Percentiles rank a stretch among this genome's conserved stretches.
These are phyloP conservation scores for Ilex asprella DNA, from an alignment of 257 asterid species.

Conservation along the genomic window DNA sequence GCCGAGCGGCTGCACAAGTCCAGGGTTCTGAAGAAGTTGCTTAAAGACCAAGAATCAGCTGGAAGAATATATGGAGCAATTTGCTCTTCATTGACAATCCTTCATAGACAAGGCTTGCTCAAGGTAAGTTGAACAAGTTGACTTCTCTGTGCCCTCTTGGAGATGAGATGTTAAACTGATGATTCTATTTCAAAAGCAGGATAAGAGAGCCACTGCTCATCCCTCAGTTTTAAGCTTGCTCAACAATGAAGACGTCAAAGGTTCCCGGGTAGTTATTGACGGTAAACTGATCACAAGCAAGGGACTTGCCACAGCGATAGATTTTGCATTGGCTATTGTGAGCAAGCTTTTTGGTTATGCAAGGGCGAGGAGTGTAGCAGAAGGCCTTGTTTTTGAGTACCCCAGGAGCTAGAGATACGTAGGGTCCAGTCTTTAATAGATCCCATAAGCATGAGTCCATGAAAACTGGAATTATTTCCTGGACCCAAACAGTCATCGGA, in stretches of 20 bases:
- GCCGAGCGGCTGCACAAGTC: constrained; percentile 59
- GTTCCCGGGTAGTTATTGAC: constrained; percentile 65
- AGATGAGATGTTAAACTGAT: constrained; percentile 6
- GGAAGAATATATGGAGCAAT: constrained; percentile 73
- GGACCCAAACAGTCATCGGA: no score
- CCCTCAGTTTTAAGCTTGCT: constrained; percentile 38
- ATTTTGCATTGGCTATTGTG: constrained; percentile 69
- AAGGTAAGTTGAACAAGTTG: constrained; percentile 32
- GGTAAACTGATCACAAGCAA: constrained; percentile 72
- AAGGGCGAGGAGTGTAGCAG: constrained; percentile 94
- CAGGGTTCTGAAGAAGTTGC: constrained; percentile 58
- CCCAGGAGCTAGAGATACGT: not conserved
- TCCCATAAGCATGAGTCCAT: no score
- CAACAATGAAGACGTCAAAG: constrained; percentile 19
- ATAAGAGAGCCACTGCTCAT: constrained; percentile 55
- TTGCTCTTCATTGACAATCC: constrained; percentile 52
- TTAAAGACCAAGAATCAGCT: constrained; percentile 59
- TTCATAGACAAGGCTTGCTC: constrained; percentile 62
- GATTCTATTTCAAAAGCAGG: constrained; percentile 37
- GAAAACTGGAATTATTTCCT: no score
- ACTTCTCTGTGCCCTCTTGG: no score
- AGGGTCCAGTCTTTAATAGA: no score
- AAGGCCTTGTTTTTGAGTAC: constrained; percentile 77
- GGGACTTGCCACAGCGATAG: constrained; percentile 56
- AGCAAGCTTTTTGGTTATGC: constrained; percentile 75